phyloP scores from a whole-genome alignment of 345 rosid genomes.

The Eucalyptus virginea region DNA sequence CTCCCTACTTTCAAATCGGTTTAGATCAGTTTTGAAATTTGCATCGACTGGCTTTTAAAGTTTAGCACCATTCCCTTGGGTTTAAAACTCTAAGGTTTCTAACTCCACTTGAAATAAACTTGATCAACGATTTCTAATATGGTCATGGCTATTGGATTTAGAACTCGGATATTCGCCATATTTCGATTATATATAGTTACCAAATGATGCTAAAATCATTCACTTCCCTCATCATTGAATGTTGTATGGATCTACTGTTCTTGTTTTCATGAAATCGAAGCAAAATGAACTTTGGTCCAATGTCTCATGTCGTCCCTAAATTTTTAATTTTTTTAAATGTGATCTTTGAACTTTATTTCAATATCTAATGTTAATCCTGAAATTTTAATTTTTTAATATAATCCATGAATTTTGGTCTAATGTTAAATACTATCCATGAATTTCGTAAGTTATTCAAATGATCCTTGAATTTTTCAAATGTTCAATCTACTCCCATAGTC shows the following conservation, averaged over 20 bases:
- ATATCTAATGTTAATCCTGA: no score
- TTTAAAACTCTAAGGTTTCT: background rate
- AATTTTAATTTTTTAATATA: fast-evolving
- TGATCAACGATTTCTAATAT: no score
- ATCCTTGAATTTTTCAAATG: background rate
- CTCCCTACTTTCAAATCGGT: background rate
- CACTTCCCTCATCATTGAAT: background rate
- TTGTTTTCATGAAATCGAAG: fast-evolving
- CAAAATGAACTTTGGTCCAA: no score
- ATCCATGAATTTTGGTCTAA: no score
- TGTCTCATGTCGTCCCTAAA: fast-evolving
- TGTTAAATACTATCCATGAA: fast-evolving
- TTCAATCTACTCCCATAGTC: fast-evolving
- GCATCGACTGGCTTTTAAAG: background rate
- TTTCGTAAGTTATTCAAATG: background rate
- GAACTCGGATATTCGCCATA: background rate
- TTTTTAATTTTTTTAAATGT: no score
- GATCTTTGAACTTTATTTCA: fast-evolving
- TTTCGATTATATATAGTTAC: background rate
- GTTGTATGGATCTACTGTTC: background rate
- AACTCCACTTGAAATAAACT: no score
- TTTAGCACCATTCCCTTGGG: background rate
- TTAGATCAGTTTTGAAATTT: background rate
- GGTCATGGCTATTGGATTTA: no score
- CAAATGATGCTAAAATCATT: background rate